Evolutionary conservation across 495 filamentous ascomycete genomes (phyloP).

Genomic region (Penicillium odoratum): DNA sequence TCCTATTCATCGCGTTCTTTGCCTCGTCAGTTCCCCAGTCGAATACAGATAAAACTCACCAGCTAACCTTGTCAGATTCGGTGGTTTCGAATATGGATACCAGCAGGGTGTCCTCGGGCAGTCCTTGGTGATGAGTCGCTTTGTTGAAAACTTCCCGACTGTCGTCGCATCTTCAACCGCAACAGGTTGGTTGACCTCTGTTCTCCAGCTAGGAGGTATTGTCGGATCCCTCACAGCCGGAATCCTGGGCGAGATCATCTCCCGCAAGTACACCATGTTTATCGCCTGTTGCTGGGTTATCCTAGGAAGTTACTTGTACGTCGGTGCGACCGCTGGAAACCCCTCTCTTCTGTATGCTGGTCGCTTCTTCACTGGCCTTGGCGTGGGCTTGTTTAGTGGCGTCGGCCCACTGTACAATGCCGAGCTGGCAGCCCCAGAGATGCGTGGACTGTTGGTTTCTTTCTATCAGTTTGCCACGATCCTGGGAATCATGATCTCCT

Average conservation of each 20-base stretch:
- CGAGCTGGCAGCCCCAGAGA: constrained; percentile 73
- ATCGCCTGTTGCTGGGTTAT: constrained; percentile 70
- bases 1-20: constrained; percentile 45
- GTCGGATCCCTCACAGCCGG: constrained; percentile 63
- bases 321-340: constrained; percentile 55
- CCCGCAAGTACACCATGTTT: constrained; percentile 69
- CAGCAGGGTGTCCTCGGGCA: constrained; percentile 48
- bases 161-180: constrained; percentile 40
- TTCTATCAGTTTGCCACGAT: constrained; percentile 83
- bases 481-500: constrained; percentile 70
- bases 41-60: not conserved
- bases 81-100: constrained; percentile 50
- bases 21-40: constrained; percentile 33
- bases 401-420: constrained; percentile 69
- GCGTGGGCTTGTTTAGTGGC: constrained; percentile 59
- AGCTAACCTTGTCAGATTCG: constrained; percentile 26
- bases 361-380: constrained; percentile 67
- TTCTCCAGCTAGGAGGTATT: constrained; percentile 80
- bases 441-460: constrained; percentile 71
- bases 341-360: constrained; percentile 62
- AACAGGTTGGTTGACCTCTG: constrained; percentile 45
- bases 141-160: constrained; percentile 44
- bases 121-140: constrained; percentile 43
- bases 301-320: constrained; percentile 54
- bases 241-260: constrained; percentile 59